Evolutionary conservation across 176 grass and related monocot species (phyloP), one percentile per base, ranked within the genome.

Genomic region (Avena sativa): DNA sequence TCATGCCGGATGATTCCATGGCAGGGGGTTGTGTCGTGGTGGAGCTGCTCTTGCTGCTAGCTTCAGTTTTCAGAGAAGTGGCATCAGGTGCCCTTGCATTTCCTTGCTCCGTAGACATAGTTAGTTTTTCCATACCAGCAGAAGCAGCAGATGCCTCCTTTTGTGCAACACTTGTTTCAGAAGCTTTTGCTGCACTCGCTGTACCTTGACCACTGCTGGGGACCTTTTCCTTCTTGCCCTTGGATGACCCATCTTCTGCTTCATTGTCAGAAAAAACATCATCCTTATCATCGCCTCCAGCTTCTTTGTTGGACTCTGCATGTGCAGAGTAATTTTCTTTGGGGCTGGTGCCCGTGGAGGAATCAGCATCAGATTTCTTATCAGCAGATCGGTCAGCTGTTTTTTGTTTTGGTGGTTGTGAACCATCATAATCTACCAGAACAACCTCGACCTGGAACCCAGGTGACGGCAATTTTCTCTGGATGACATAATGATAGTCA

Each of bases 401-500:
- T 83, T 80, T 89, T 68, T 83, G 72, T 71, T 90, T 81, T 53
- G 89, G 85, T 73, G 89, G 70, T 79, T 88, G 88, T 28, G 93
- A 88, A 40, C 87, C 92, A 83, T 96, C 92, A 74, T 93, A 94
- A 77, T 96, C 90, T 79, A 94, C 90, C 9, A 96, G 89, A 44
- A 99, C 97, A 43, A 99, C 77, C 85, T 99, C 97, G 30, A 99
- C 77, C 76, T 96, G 92, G 91, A 99, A 96, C 19, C 92, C 94
- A 74, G 97, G 94, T 81, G 94, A 99, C 0, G 92, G 94, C 51
- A 99, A 84, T 82, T 99, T 99, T 80, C 97, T 96, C 97, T 99
- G 91, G 28, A 92, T 51, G 62, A 83, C 57, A 87, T 83, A 86
- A 85, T 75, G 15, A n/a, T 15, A 62, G 9, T 70, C 36, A 2